These are phyloP conservation scores for Pseudopediastrum boryanum DNA, from an alignment of 139 green algal genomes.

Conservation along the genomic window DNA sequence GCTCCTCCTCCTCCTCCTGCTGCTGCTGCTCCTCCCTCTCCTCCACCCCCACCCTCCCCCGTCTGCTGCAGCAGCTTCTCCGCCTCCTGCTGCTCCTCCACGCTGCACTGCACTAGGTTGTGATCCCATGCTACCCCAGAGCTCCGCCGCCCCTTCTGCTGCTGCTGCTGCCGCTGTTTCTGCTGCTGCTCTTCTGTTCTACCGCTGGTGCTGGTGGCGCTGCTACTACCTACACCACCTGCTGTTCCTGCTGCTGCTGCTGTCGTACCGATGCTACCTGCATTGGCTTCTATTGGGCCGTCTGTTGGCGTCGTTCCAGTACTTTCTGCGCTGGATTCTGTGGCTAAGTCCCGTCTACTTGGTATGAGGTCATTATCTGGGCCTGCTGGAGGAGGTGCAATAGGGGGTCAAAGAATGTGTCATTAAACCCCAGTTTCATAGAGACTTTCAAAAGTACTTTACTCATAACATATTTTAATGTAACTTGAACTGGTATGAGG, in stretches of 20 bases:
- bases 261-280: background rate
- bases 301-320: too few relatives aligned
- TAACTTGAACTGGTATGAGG: too few relatives aligned
- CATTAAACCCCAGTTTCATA: too few relatives aligned
- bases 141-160: background rate
- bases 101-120: background rate
- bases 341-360: too few relatives aligned
- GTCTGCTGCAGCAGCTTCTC: background rate
- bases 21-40: conserved; percentile 20
- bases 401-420: too few relatives aligned
- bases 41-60: too few relatives aligned
- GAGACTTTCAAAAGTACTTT: too few relatives aligned
- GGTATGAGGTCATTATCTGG: too few relatives aligned
- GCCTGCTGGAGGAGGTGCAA: too few relatives aligned
- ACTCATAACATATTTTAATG: too few relatives aligned
- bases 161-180: background rate
- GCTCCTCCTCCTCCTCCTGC: background rate
- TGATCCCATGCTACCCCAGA: background rate
- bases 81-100: background rate
- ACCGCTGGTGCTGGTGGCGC: background rate
- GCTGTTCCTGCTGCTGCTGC: background rate
- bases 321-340: too few relatives aligned
- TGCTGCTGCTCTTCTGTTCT: conserved; percentile 5
- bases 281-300: conserved; percentile 6
- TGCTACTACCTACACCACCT: background rate